Conservation (phyloP, 495 filamentous ascomycete genomes). For the Aspergillus cavernicola region DNA sequence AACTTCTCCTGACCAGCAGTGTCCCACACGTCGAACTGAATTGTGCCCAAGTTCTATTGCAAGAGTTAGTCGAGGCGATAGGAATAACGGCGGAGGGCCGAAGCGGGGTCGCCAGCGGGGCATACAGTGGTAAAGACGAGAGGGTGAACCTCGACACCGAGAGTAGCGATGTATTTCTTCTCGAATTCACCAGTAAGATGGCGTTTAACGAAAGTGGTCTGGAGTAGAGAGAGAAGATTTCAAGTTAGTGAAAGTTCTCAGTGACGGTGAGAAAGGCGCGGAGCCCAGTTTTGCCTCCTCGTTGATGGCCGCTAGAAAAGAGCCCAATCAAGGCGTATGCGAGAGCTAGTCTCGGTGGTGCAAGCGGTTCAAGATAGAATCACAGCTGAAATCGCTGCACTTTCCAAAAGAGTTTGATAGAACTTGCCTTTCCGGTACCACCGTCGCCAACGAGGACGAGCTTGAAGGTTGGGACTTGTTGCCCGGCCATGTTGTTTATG, state of each 20-base stretch:
- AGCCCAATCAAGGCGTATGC: slow-evolving; percentile 8
- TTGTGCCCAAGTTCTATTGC: slow-evolving; percentile 81
- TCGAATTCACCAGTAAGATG: slow-evolving; percentile 99
- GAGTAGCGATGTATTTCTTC: slow-evolving; percentile 99
- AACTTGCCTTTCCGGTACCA: slow-evolving; percentile 96
- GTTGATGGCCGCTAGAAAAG: slow-evolving; percentile 27
- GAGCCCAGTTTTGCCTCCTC: slow-evolving; percentile 27
- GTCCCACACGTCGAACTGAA: slow-evolving; percentile 99
- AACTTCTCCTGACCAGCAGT: slow-evolving; percentile 99
- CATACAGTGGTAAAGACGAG: slow-evolving; percentile 89
- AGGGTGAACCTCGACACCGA: slow-evolving; percentile 99
- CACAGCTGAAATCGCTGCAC: not conserved
- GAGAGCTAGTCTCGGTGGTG: too few relatives aligned
- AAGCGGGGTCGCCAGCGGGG: slow-evolving; percentile 38
- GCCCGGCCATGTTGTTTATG: slow-evolving; percentile 56
- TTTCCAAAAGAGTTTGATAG: not conserved
- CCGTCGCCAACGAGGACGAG: slow-evolving; percentile 99
- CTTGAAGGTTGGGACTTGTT: slow-evolving; percentile 80
- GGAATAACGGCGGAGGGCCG: slow-evolving; percentile 15
- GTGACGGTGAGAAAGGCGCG: slow-evolving; percentile 15
- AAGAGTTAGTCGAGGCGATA: slow-evolving; percentile 37
- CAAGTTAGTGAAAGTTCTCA: slow-evolving; percentile 27
- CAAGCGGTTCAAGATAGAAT: too few relatives aligned
- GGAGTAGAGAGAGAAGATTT: slow-evolving; percentile 22
- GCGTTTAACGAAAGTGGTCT: slow-evolving; percentile 99